Base-by-base conservation (phyloP, 2,329 filamentous ascomycete species). In the Paecilomyces sp. region DNA sequence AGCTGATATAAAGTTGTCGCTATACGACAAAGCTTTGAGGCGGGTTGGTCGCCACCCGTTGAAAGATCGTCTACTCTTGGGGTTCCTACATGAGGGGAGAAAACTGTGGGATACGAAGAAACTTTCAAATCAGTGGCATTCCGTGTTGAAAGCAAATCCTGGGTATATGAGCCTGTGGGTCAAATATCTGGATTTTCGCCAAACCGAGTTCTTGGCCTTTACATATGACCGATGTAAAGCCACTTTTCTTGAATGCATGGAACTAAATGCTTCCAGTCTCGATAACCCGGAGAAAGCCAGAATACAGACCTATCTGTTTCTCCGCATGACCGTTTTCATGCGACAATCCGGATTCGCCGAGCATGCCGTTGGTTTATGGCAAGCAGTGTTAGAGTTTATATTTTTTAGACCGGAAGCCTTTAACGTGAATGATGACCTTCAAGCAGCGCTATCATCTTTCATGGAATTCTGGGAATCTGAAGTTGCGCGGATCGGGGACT, bases 381-480 rank as follows among this genome's bases (percentile, higher is more conserved):
- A 97, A 75, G 89, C 86, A 5, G 67, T 89, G 0, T 74, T 97
- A 0, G 93, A 97, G 68, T 79, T 88, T 57, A 85, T 84, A 18
- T 83, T 91, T 61, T 85, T 85, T 54, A 79, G 79, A 2, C 86
- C 89, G 2, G 57, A 66, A 3, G 58, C 69, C 4, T 56, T 75
- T 31, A 70, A 58, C 61, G 63, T 51, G 24, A 54, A 58, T 8
- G 54, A 60, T 58, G 18, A 60, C 8, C 4, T 52, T 24, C 53
- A 64, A 22, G 33, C 63, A 56, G 55, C 63, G 62, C 13, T 75
- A 30, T 53, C 65, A n/a, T 63, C 67, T 0, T 89, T 96, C 62
- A 78, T 83, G 55, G 81, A 87, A 2, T 96, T 94, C 63, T 97
- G 94, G 94, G 91, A 96, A 61, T 90, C 86, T 59, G 93, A 97